phyloP scores from a whole-genome alignment of 1,139 yeast species.

The Geotrichum europaeum region DNA sequence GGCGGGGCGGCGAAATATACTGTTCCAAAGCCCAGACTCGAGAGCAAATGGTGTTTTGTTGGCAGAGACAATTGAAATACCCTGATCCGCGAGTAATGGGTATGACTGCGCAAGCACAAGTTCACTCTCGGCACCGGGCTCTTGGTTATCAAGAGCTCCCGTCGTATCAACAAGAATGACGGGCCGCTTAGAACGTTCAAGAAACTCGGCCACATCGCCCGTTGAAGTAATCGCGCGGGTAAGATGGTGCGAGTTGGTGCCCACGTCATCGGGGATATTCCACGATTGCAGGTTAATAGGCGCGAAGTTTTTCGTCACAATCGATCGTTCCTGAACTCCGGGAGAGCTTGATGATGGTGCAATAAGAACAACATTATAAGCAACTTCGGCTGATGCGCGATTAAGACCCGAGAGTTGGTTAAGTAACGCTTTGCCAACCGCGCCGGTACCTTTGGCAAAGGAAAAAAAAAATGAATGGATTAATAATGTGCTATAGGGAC shows the following conservation, averaged over 20 bases:
- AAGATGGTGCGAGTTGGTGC: background rate
- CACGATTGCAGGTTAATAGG: conserved; percentile 63
- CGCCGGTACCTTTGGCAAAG: conserved; percentile 64
- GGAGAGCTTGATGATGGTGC: conserved; percentile 50
- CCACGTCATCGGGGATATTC: conserved; percentile 39
- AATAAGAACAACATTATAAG: conserved; percentile 70
- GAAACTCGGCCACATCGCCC: conserved; percentile 55
- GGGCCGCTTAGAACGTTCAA: conserved; percentile 64
- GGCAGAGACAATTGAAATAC: conserved; percentile 94
- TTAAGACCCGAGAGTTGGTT: conserved; percentile 56
- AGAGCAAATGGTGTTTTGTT: conserved; percentile 95
- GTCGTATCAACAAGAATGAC: conserved; percentile 90
- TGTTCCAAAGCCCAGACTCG: conserved; percentile 66
- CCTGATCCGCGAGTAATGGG: conserved; percentile 64
- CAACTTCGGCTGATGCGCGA: conserved; percentile 24
- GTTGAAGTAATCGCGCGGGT: conserved; percentile 48
- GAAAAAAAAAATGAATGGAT: background rate
- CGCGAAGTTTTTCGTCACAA: conserved; percentile 59
- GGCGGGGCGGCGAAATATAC: conserved; percentile 50
- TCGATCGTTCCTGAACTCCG: conserved; percentile 43
- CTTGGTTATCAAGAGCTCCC: background rate
- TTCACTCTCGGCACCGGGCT: conserved; percentile 50
- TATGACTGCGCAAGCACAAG: conserved; percentile 59
- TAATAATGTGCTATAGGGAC: background rate
- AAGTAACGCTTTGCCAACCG: conserved; percentile 88